Evolutionary conservation across 257 asterid species (phyloP).

Genomic region (Gynochthodes officinalis): DNA sequence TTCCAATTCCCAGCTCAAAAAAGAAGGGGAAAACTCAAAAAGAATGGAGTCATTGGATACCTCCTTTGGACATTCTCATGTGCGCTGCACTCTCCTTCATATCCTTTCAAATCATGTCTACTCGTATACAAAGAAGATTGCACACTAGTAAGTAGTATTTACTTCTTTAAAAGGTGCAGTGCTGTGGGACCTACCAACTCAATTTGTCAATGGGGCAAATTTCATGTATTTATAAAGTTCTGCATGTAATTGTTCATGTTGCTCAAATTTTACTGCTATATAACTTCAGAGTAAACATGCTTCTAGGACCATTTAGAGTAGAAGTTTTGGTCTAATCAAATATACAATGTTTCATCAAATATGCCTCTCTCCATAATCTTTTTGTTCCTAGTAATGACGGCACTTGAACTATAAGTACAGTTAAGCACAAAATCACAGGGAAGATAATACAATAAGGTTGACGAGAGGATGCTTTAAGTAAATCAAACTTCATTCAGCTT

Average conservation of each 20-base stretch:
- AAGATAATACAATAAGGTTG: too few species aligned
- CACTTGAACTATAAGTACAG: too few species aligned
- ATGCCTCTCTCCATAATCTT: too few species aligned
- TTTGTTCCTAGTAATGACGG: too few species aligned
- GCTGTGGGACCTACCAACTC: not conserved
- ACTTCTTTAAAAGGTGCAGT: not conserved
- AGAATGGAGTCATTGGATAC: slow-evolving; percentile 16
- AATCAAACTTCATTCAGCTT: too few species aligned
- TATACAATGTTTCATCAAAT: too few species aligned
- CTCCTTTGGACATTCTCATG: slow-evolving; percentile 5
- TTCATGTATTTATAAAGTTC: not conserved
- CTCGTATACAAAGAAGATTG: not conserved
- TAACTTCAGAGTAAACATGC: too few species aligned
- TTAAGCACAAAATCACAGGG: too few species aligned
- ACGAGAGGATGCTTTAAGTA: too few species aligned
- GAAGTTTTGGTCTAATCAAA: not conserved
- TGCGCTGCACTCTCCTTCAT: not conserved
- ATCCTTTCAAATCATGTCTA: slow-evolving; percentile 10
- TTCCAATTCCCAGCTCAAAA: slow-evolving; percentile 6
- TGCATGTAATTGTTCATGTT: not conserved
- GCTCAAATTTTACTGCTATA: too few species aligned
- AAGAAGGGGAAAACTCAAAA: not conserved
- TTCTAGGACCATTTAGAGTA: too few species aligned
- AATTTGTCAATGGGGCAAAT: not conserved
- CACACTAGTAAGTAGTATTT: not conserved